Base-by-base conservation (phyloP, 441 rosid species). In the Brassica balearica region DNA sequence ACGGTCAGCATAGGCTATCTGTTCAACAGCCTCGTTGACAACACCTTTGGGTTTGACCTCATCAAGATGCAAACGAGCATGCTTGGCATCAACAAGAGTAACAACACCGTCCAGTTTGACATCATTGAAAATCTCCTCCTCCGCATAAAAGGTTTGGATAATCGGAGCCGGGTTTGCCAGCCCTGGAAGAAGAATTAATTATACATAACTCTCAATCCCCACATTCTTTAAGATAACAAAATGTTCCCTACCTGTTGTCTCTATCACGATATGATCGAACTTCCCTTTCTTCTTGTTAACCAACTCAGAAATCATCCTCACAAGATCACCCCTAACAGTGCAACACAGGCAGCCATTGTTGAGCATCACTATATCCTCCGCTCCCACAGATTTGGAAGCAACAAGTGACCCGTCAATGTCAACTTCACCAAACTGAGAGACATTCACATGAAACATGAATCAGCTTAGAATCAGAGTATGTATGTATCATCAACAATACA, bases 101-200 rank as follows among this genome's bases (percentile, higher is more conserved):
- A 96, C 95, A 74, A 96, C 98, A n/a, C 98, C 97, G 58, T 94
- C 99, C 82, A 96, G 82, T 84, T 96, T 96, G 12, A 96, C 99
- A 81, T 91, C 93, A 81, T 83, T 89, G 83, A 91, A 93, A 82
- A 96, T 67, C 12, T 70, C 82, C 69, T 92, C 98, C 84, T 96
- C 99, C 0, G 97, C 91, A 82, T 94, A 96, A 87, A 94, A 94
- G 7, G 97, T 96, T 81, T 94, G 97, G 87, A 96, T 96, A 69
- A 96, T 90, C 5, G 99, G 99, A 6, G 98, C 92, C 5, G 96
- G 99, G 69, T 92, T 96, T 41, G 99, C 99, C 88, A 96, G 85
- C 68, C 99, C 98, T 89, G 82, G 59, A 71, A 80, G 63, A 27
- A 48, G 19, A 19, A 73, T 59, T 0, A 43, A 43, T 43, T 43